Conservation (phyloP, 805 yeast species). For the Starmerella vitae region DNA sequence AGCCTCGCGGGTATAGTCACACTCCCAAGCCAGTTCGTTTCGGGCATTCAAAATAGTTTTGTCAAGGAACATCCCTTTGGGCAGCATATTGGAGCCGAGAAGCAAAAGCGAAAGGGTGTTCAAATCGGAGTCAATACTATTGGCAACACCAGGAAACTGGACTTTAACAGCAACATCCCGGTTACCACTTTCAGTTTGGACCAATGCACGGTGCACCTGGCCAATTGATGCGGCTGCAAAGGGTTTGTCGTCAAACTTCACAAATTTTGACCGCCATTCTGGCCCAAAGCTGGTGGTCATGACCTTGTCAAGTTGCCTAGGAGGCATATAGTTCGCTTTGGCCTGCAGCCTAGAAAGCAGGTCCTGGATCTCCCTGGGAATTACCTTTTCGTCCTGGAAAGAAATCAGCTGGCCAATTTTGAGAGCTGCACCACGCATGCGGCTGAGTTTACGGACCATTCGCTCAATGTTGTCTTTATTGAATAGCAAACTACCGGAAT, state of each 20-base stretch:
- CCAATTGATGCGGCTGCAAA: slow-evolving; percentile 97
- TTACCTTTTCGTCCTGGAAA: slow-evolving; percentile 75
- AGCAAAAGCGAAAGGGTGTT: slow-evolving; percentile 69
- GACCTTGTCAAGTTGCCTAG: slow-evolving; percentile 67
- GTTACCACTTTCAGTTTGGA: slow-evolving; percentile 32
- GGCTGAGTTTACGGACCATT: slow-evolving; percentile 72
- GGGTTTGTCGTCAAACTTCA: slow-evolving; percentile 72
- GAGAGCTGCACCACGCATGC: slow-evolving; percentile 98
- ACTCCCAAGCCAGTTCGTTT: slow-evolving; percentile 90
- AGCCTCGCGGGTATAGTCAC: slow-evolving; percentile 89
- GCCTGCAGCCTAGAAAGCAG: slow-evolving; percentile 77
- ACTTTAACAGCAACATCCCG: slow-evolving; percentile 78
- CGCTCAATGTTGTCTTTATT: slow-evolving; percentile 76
- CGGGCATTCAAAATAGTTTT: slow-evolving; percentile 88
- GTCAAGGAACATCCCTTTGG: slow-evolving; percentile 83
- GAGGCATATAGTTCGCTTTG: slow-evolving; percentile 94
- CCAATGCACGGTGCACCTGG: slow-evolving; percentile 77
- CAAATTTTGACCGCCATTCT: slow-evolving; percentile 62
- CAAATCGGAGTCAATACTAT: slow-evolving; percentile 85
- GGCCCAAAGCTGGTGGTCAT: slow-evolving; percentile 61
- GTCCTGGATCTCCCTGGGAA: slow-evolving; percentile 75
- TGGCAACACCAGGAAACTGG: slow-evolving; percentile 94
- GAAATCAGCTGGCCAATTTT: slow-evolving; percentile 95
- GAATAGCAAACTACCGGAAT: slow-evolving; percentile 43
- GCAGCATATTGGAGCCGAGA: slow-evolving; percentile 75